phyloP scores from a whole-genome alignment of 1,139 yeast species.

The Pneumocystis carinii region DNA sequence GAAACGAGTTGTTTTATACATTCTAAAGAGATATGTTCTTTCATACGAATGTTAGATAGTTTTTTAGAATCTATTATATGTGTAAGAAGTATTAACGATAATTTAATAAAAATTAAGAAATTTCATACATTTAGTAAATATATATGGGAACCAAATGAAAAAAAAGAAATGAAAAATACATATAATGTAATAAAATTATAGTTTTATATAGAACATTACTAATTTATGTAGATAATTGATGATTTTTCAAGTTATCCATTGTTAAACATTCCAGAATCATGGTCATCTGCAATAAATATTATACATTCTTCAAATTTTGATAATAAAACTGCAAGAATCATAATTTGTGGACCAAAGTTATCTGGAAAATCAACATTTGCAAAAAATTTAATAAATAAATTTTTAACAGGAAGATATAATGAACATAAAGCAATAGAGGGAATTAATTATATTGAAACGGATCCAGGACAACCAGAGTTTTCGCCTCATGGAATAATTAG shows the following conservation, averaged over 20 bases:
- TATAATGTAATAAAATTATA: constrained; percentile 10
- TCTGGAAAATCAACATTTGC: constrained; percentile 74
- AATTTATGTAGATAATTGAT: constrained; percentile 12
- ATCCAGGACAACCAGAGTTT: constrained; percentile 83
- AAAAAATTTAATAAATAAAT: constrained; percentile 38
- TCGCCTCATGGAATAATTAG: constrained; percentile 59
- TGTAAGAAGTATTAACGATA: neutral
- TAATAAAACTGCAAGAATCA: constrained; percentile 16
- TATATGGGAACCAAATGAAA: neutral
- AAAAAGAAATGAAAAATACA: constrained; percentile 6
- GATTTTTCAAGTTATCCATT: constrained; percentile 11
- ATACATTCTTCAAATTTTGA: constrained; percentile 10
- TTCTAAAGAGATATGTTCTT: neutral
- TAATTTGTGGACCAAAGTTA: constrained; percentile 53
- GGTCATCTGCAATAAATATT: constrained; percentile 5
- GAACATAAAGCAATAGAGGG: constrained; percentile 8
- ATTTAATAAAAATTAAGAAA: constrained; percentile 4
- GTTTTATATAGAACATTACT: constrained; percentile 12
- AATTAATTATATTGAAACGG: constrained; percentile 51
- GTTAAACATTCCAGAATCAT: neutral
- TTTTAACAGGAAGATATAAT: constrained; percentile 15
- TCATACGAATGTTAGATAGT: neutral
- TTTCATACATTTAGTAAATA: constrained; percentile 6
- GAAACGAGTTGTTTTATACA: neutral
- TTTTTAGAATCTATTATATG: neutral